phyloP scores from a whole-genome alignment of 2,329 filamentous ascomycete genomes.

The Pezicula rhizophila region DNA sequence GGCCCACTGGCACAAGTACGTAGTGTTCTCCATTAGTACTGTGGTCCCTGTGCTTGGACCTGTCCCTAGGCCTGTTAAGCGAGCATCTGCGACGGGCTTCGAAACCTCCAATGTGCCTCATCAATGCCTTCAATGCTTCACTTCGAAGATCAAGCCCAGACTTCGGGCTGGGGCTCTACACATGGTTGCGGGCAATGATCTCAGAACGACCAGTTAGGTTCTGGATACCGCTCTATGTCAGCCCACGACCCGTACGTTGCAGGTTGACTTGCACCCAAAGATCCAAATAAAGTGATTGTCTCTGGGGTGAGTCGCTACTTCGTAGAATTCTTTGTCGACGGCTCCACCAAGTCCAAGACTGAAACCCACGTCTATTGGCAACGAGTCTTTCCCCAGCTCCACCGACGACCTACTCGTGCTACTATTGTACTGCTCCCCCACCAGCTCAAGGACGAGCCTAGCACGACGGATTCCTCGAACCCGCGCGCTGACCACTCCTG shows the following conservation, averaged over 20 bases:
- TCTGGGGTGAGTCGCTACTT: slow-evolving; percentile 8
- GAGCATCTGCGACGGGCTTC: slow-evolving; percentile 23
- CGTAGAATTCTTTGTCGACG: slow-evolving; percentile 1
- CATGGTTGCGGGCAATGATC: slow-evolving; percentile 6
- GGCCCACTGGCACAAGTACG: slow-evolving; percentile 12
- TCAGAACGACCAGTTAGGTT: slow-evolving; percentile 7
- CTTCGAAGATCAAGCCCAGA: slow-evolving; percentile 9
- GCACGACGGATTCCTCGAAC: slow-evolving; percentile 15
- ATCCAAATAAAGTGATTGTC: slow-evolving; percentile 10
- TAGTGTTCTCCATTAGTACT: not conserved
- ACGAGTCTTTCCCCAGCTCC: slow-evolving; percentile 7
- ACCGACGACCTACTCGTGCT: not conserved
- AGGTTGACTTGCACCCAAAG: slow-evolving; percentile 2
- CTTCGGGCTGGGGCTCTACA: slow-evolving; percentile 4
- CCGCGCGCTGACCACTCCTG: slow-evolving; percentile 21
- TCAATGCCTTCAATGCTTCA: slow-evolving; percentile 17
- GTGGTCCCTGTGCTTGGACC: slow-evolving; percentile 8
- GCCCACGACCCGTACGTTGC: not conserved
- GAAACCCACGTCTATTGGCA: slow-evolving; percentile 14
- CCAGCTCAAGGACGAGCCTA: slow-evolving; percentile 11
- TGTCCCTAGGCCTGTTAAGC: slow-evolving; percentile 18
- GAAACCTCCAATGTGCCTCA: slow-evolving; percentile 23
- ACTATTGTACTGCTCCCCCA: slow-evolving; percentile 5
- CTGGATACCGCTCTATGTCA: slow-evolving; percentile 2
- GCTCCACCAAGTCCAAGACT: slow-evolving; percentile 1